Evolutionary conservation across 371 early-diverging fungal genomes (phyloP), one percentile per base, ranked within the genome.

Genomic region (Gilbertella persicaria): DNA sequence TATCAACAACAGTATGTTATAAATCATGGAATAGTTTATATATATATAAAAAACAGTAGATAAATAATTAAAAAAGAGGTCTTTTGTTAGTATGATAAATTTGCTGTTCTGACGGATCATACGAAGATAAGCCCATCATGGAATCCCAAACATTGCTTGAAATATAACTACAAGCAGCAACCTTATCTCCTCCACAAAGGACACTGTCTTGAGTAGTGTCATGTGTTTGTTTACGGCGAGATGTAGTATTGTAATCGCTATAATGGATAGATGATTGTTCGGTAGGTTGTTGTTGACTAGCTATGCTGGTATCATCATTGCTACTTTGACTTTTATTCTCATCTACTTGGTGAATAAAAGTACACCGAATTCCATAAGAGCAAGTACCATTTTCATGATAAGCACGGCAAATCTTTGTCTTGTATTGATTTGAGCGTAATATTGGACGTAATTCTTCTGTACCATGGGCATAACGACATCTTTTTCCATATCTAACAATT

Each of bases 401-500:
- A 8, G 88, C 87, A 42, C 90, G 84, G 57, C 94, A 93, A 6
- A 86, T 73, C 57, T 87, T 87, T 30, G 94, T 86, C 67, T 95
- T 96, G 76, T 97, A 97, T 45, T 89, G 87, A 26, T 93, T 93
- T 67, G 96, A 96, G 29, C 97, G 83, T 25, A 72, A 67, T 3
- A 94, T 84, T n/a, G 70, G 64, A 5, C 95, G 77, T 21, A 96
- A 76, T 67, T 98, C 97, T 29, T 60, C 47, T 19, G 53, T 42
- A 14, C 83, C 82, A 65, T 98, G 98, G 2, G 96, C 96, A 84
- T 95, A 98, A 64, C 95, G 93, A 69, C 98, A 98, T 70, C 88
- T 86, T n/a, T 79, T 78, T 0, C 90, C 94, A 71, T 95, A 97
- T 53, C 83, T 83, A 26, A 33, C 7, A 20, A 6, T 14, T 10